A percentile compares a stretch with the other conserved stretches of the same genome.
Evolutionary conservation across 1,139 yeast genomes (phyloP).

Genomic region (Candida frijolesensis): DNA sequence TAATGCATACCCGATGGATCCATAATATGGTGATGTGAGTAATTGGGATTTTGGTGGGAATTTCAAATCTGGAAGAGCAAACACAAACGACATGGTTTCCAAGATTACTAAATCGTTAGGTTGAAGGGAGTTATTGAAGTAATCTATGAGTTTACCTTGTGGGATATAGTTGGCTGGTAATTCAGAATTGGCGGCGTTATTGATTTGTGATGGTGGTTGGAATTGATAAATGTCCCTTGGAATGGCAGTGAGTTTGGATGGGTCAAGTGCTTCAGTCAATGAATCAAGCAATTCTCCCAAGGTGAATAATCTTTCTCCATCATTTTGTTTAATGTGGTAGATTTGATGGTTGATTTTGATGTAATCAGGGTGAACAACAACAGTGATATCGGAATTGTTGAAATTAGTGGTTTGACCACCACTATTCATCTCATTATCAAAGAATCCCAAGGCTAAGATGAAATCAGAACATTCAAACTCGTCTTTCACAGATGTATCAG

Average conservation of each 20-base stretch:
- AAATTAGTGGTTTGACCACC: conserved; percentile 38
- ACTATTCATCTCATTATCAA: conserved; percentile 56
- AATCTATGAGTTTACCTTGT: conserved; percentile 32
- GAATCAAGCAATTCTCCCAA: conserved; percentile 24
- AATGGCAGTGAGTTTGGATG: conserved; percentile 6
- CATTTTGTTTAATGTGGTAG: conserved; percentile 22
- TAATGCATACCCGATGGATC: conserved; percentile 84
- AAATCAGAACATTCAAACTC: conserved; percentile 47
- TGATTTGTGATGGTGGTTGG: conserved; percentile 7
- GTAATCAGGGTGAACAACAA: conserved; percentile 40
- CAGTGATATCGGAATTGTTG: conserved; percentile 23
- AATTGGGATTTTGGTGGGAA: conserved; percentile 55
- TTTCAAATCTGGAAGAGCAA: conserved; percentile 63
- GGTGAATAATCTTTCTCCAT: conserved; percentile 23
- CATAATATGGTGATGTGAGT: conserved; percentile 70
- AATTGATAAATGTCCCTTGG: conserved; percentile 5
- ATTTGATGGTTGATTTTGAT: conserved; percentile 29
- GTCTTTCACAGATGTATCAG: conserved; percentile 22
- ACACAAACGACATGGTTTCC: conserved; percentile 81
- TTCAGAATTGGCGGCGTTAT: background rate
- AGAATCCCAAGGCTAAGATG: conserved; percentile 53
- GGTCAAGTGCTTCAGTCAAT: conserved; percentile 14
- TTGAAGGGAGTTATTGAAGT: conserved; percentile 39
- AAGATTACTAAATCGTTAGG: conserved; percentile 68
- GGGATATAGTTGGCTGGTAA: conserved; percentile 21